Conservation (phyloP, 495 filamentous ascomycete genomes). For the Penicillium canariense region DNA sequence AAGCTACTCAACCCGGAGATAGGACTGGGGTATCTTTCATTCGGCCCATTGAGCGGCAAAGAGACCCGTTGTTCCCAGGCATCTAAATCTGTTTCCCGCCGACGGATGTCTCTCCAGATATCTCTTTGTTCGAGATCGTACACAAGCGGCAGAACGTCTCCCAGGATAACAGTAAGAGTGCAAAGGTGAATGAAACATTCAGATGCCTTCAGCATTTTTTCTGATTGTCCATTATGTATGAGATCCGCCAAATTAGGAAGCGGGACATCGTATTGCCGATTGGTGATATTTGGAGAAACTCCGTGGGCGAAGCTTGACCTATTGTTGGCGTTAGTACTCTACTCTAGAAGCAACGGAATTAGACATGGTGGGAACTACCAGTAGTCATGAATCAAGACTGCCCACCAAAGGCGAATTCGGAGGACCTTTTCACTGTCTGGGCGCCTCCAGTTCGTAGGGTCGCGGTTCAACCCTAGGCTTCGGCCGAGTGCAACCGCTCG, state of each 20-base stretch:
- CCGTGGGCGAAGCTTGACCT: conserved; percentile 2
- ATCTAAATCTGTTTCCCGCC: neutral
- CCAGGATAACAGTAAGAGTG: neutral
- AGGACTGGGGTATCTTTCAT: neutral
- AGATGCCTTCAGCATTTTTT: neutral
- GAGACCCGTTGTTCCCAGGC: neutral
- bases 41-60: neutral
- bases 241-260: neutral
- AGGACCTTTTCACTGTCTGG: neutral
- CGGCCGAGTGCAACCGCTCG: neutral
- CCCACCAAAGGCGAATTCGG: neutral
- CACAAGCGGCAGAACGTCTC: neutral
- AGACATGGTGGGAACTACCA: neutral
- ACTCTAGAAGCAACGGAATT: neutral
- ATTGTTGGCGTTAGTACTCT: neutral
- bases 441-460: conserved; percentile 2
- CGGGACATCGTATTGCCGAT: conserved; percentile 4
- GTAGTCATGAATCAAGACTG: conserved; percentile 3
- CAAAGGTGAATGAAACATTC: conserved; percentile 3
- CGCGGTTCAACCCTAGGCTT: neutral
- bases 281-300: neutral
- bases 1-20: neutral
- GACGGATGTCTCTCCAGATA: conserved; percentile 3
- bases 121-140: conserved; percentile 3
- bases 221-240: neutral